A percentile compares a stretch with the other conserved stretches of the same genome.
Conservation (phyloP, 768 basidiomycete species). For the Tylopilus subfusipes region DNA sequence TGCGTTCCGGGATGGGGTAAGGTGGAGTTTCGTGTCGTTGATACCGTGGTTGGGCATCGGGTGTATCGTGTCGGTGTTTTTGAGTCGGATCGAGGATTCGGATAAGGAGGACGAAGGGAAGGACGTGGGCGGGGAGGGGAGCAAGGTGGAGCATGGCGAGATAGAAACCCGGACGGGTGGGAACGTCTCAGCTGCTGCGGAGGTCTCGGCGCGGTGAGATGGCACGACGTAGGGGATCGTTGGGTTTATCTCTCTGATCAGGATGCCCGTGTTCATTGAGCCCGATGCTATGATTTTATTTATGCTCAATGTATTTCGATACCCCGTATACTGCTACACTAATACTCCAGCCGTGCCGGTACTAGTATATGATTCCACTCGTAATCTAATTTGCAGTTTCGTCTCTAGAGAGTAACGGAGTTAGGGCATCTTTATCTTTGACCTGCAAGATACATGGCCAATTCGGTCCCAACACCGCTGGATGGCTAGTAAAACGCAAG, state of each 20-base stretch:
- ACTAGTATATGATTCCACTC: too few species aligned
- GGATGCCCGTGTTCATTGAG: neutral
- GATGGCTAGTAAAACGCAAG: too few species aligned
- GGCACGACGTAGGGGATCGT: neutral
- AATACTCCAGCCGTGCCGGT: too few species aligned
- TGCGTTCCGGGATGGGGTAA: conserved; percentile 41
- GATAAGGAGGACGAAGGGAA: neutral
- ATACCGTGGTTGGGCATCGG: conserved; percentile 45
- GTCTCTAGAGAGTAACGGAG: too few species aligned
- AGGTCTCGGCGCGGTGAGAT: neutral
- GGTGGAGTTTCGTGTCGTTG: conserved; percentile 45
- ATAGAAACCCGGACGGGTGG: neutral
- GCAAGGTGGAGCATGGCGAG: neutral
- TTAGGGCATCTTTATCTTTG: too few species aligned
- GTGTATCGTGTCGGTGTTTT: conserved; percentile 35
- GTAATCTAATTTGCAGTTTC: too few species aligned
- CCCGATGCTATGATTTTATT: neutral
- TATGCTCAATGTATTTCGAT: neutral
- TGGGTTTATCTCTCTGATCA: neutral
- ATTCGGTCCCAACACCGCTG: too few species aligned
- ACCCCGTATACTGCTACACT: too few species aligned
- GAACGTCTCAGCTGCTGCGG: neutral
- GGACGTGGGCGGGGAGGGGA: neutral
- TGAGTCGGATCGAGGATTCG: conserved; percentile 35
- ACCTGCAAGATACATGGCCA: too few species aligned